Conservation (phyloP, 176 grass and related monocot genomes). For the Aegilops tauschii region DNA sequence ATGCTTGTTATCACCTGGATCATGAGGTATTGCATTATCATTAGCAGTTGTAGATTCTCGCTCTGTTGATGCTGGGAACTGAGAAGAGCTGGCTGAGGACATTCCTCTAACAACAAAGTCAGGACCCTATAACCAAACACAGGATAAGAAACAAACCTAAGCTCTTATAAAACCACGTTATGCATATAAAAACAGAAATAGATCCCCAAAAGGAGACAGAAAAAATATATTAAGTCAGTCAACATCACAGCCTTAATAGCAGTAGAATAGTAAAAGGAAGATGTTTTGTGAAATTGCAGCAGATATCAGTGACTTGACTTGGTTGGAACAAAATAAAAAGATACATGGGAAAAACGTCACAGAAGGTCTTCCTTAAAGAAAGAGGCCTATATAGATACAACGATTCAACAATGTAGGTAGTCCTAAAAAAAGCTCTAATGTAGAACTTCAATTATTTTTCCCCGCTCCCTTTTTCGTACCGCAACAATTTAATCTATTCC, state of each 20-base stretch:
- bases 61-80: slow-evolving; percentile 42
- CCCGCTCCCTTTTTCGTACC: background rate
- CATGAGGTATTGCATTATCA: slow-evolving; percentile 54
- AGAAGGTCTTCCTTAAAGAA: background rate
- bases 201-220: background rate
- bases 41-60: slow-evolving; percentile 48
- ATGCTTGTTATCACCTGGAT: slow-evolving; percentile 54
- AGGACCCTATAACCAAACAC: slow-evolving; percentile 47
- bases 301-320: background rate
- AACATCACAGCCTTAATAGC: background rate
- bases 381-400: background rate
- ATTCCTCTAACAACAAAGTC: slow-evolving; percentile 66
- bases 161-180: slow-evolving; percentile 4
- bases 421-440: background rate
- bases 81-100: slow-evolving; percentile 55
- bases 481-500: background rate
- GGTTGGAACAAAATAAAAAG: background rate
- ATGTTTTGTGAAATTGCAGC: background rate
- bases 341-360: background rate
- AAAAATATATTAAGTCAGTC: background rate
- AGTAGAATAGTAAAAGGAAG: background rate
- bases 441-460: background rate
- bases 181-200: slow-evolving; percentile 10
- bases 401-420: background rate
- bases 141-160: slow-evolving; percentile 30